Evolutionary conservation across 352 stramenopile genomes (phyloP).

Genomic region (Peronospora farinosa): DNA sequence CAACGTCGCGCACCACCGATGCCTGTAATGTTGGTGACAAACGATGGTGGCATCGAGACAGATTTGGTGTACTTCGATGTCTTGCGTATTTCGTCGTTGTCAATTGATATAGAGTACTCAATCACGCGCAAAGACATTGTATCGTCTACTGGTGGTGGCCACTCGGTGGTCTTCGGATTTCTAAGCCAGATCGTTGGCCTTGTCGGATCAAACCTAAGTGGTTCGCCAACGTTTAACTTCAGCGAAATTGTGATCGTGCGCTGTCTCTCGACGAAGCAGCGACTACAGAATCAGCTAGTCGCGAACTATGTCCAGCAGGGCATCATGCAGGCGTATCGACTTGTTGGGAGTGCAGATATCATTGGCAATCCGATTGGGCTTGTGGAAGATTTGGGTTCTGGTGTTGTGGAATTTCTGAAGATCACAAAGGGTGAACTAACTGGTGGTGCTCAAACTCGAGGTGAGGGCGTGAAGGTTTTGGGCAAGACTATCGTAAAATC

Average conservation of each 20-base stretch:
- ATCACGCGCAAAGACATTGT: conserved; percentile 83
- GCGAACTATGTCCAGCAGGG: conserved; percentile 81
- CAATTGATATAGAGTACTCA: conserved; percentile 74
- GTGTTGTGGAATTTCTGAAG: conserved; percentile 82
- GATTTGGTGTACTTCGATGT: conserved; percentile 82
- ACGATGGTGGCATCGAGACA: conserved; percentile 61
- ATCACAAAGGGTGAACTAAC: conserved; percentile 83
- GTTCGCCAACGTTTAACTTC: conserved; percentile 77
- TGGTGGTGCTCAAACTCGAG: conserved; percentile 75
- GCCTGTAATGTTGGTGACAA: conserved; percentile 45
- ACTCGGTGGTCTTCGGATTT: conserved; percentile 75
- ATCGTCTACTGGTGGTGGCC: conserved; percentile 47
- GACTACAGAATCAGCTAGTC: conserved; percentile 70
- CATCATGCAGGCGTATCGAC: conserved; percentile 76
- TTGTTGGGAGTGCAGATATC: conserved; percentile 81
- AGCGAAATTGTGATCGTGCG: conserved; percentile 79
- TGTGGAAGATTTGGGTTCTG: conserved; percentile 81
- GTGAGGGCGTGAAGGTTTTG: conserved; percentile 80
- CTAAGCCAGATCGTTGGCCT: conserved; percentile 77
- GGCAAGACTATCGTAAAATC: conserved; percentile 81
- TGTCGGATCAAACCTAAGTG: conserved; percentile 79
- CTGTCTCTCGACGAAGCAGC: conserved; percentile 78
- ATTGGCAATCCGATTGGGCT: conserved; percentile 84
- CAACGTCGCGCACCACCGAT: conserved; percentile 53
- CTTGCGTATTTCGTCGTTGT: conserved; percentile 63